Evolutionary conservation across 495 filamentous ascomycete genomes (phyloP), one percentile per base, ranked within the genome.

Genomic region (Amphirosellinia nigrospora): DNA sequence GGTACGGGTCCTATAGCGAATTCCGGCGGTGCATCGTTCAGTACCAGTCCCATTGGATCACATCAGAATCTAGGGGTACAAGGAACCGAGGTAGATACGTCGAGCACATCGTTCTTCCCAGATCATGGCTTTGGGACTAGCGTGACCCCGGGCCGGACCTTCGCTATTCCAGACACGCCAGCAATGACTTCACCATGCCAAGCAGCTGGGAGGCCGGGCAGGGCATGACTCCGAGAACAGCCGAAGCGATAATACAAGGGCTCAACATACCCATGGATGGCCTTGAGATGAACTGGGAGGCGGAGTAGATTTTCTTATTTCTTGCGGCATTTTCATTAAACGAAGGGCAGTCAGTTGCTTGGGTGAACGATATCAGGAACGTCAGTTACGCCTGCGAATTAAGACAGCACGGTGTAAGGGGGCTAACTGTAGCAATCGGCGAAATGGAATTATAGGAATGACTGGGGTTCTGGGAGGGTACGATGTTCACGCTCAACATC

Each of bases 141-240:
- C 9, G 73, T 82, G 76, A 78, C 79, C 7, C 75, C 77, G 66
- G 61, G 72, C 66, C 68, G 73, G 71, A 55, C 76, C 21, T 70
- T 77, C 75, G 71, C 73, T 23, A 70, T 73, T 45, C 64, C 75
- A 34, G 77, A 80, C 45, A 78, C 77, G n/a, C 70, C 3, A 75
- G 77, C 13, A 76, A 73, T 36, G 76, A 73, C 1, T 86, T 82
- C 64, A 74, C 77, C 30, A 71, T 84, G 28, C 72, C 82, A 9
- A 66, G 71, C 21, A 79, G 79, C 15, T 86, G 81, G 84, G 69
- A 74, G 38, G 72, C 73, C 1, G 77, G 69, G 38, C 79, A 81
- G 62, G 84, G 79, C 9, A 83, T 87, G 80, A 86, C 84, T 23
- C 84, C 85, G 34, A 80, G 83, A 2, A 79, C 80, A 4, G 68